Evolutionary conservation across 1,284 basidiomycete genomes (phyloP), one percentile per base, ranked within the genome.

Genomic region (Polyporus tsugae): DNA sequence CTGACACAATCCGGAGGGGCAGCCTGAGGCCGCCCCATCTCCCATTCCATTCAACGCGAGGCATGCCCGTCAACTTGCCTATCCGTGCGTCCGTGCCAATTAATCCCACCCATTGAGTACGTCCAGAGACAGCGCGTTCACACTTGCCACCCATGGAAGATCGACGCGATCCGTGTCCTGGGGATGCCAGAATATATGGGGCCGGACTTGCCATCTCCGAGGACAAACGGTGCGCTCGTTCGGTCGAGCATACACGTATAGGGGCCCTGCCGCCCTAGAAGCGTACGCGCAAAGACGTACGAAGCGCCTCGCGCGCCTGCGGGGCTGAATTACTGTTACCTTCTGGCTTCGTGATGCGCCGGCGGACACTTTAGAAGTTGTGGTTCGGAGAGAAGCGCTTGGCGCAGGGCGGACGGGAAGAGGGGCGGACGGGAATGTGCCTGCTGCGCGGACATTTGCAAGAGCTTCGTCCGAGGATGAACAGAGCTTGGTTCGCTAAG

Each of bases 271-370:
- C 19, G 13, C 55, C 35, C 55, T 38, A 58, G 55, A 38, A 58
- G 35, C 55, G 36, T 17, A 58, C 46, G 46, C 46, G 46, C 46
- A 49, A 25, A 49, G 52, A 55, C 52, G 52, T 55, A 35, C 52
- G 22, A 25, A 22, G 52, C 52, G 29, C 52, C 52, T 9, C 29
- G 29, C 15, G 52, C 52, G 52, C 33, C 13, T 55, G 52, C 25
- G 5, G 11, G 52, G 52, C 10, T 33, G 25, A 29, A 29, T 33
- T 33, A 29, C 29, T 35, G 15, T 6, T 6, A 29, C 6, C 41
- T 46, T 46, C 44, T 46, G 44, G 44, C 19, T 55, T 55, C 52
- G 52, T 55, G 52, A 55, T 35, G 52, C 52, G 52, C 52, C 52
- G 29, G 52, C 52, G 52, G 52, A 55, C 15, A 17, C 52, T 55